Evolutionary conservation across 2,329 filamentous ascomycete species (phyloP).

Genomic region (Talaromyces marneffei): DNA sequence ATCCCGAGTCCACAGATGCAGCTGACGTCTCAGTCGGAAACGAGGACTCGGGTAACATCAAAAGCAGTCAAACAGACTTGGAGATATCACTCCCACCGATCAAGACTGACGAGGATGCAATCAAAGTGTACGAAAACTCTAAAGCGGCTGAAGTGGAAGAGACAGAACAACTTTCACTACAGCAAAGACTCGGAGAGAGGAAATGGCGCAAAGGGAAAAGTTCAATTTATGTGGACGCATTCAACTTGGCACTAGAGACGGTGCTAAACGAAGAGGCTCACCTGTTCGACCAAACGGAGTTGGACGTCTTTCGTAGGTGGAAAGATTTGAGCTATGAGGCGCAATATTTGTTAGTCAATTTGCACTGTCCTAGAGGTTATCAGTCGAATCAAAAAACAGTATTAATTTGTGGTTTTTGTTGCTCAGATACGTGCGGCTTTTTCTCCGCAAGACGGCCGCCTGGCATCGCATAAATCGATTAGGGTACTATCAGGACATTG

Average conservation of each 20-base stretch:
- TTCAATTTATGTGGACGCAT: constrained; percentile 95
- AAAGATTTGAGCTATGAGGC: constrained; percentile 68
- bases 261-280: constrained; percentile 85
- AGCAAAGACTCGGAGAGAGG: constrained; percentile 50
- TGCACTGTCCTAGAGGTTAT: background rate
- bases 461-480: constrained; percentile 82
- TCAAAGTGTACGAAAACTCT: constrained; percentile 71
- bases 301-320: constrained; percentile 72
- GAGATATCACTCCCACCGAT: constrained; percentile 66
- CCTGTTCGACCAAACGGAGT: constrained; percentile 76
- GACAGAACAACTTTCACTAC: constrained; percentile 37
- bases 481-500: constrained; percentile 76
- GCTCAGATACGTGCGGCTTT: constrained; percentile 77
- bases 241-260: constrained; percentile 84
- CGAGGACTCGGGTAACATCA: constrained; percentile 24
- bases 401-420: constrained; percentile 14
- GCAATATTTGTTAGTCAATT: constrained; percentile 69
- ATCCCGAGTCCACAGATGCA: constrained; percentile 33
- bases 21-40: constrained; percentile 33
- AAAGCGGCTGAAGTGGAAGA: constrained; percentile 48
- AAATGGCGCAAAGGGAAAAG: constrained; percentile 71
- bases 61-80: constrained; percentile 55
- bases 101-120: constrained; percentile 62
- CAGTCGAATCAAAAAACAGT: background rate
- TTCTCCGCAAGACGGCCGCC: constrained; percentile 80